Evolutionary conservation across 768 basidiomycete genomes (phyloP).

Genomic region (Baorangia bicolor): DNA sequence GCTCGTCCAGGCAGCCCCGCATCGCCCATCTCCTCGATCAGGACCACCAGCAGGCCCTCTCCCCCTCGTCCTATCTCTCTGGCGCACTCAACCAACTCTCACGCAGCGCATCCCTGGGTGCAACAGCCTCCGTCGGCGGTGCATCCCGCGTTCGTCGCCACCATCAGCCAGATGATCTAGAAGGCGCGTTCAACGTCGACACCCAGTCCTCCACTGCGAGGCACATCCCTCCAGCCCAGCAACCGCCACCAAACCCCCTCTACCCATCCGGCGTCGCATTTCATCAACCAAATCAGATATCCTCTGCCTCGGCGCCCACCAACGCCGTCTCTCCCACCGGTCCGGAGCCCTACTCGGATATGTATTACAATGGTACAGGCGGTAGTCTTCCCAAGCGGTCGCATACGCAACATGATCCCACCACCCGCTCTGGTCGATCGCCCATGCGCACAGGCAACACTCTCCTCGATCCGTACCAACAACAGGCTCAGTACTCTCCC

Average conservation of each 20-base stretch:
- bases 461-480: slow-evolving; percentile 70
- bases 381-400: slow-evolving; percentile 54
- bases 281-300: slow-evolving; percentile 47
- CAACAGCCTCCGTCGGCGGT: slow-evolving; percentile 38
- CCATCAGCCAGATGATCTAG: slow-evolving; percentile 69
- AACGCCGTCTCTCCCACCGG: slow-evolving; percentile 38
- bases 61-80: slow-evolving; percentile 51
- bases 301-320: slow-evolving; percentile 33
- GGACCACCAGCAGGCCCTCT: slow-evolving; percentile 46
- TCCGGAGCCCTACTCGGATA: slow-evolving; percentile 52
- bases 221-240: slow-evolving; percentile 34
- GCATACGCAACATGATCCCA: slow-evolving; percentile 53
- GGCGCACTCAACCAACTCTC: slow-evolving; percentile 53
- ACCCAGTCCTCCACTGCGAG: slow-evolving; percentile 20
- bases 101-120: slow-evolving; percentile 66
- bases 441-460: slow-evolving; percentile 58
- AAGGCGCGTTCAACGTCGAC: slow-evolving; percentile 47
- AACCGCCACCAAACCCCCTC: slow-evolving; percentile 45
- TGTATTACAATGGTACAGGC: slow-evolving; percentile 57
- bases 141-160: slow-evolving; percentile 58
- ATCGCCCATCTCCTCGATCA: slow-evolving; percentile 67
- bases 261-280: slow-evolving; percentile 60
- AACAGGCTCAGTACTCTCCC: slow-evolving; percentile 63
- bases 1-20: slow-evolving; percentile 54
- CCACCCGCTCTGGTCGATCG: slow-evolving; percentile 53